Percentiles rank a stretch among this genome's conserved stretches.
Conservation (phyloP, 805 yeast genomes). For the Metschnikowia gruessii region DNA sequence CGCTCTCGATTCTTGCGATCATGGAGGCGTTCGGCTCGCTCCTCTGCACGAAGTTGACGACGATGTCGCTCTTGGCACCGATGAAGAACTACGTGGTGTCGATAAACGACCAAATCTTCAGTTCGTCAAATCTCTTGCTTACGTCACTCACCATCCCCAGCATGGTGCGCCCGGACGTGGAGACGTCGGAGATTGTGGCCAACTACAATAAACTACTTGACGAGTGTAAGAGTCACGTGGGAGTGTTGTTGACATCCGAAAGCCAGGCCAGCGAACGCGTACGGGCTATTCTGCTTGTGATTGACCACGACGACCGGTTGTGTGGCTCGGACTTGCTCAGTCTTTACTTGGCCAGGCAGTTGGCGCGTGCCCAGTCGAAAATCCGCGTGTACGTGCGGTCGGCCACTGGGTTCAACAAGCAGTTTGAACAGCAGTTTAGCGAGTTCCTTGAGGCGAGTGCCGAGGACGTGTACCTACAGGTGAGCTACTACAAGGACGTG, state of each 20-base stretch:
- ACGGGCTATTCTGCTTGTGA: conserved; percentile 25
- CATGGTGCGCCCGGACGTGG: conserved; percentile 14
- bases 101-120: conserved; percentile 32
- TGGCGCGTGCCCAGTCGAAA: conserved; percentile 12
- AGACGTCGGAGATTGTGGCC: conserved; percentile 14
- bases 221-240: conserved; percentile 31
- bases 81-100: conserved; percentile 28
- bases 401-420: conserved; percentile 12
- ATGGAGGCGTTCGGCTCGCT: conserved; percentile 34
- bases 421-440: conserved; percentile 18
- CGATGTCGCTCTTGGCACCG: conserved; percentile 33
- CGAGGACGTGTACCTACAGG: conserved; percentile 1
- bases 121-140: conserved; percentile 27
- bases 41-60: conserved; percentile 26
- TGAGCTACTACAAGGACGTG: conserved; percentile 12
- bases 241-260: conserved; percentile 24
- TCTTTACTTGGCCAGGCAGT: conserved; percentile 26
- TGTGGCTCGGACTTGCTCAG: conserved; percentile 36
- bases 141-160: conserved; percentile 20
- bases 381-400: conserved; percentile 15
- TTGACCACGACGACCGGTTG: conserved; percentile 32
- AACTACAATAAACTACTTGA: conserved; percentile 29
- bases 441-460: conserved; percentile 10
- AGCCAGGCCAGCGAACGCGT: conserved; percentile 10
- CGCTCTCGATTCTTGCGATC: conserved; percentile 35